Base-by-base conservation (phyloP, 179 eudicot species). In the Amaranthus tricolor region DNA sequence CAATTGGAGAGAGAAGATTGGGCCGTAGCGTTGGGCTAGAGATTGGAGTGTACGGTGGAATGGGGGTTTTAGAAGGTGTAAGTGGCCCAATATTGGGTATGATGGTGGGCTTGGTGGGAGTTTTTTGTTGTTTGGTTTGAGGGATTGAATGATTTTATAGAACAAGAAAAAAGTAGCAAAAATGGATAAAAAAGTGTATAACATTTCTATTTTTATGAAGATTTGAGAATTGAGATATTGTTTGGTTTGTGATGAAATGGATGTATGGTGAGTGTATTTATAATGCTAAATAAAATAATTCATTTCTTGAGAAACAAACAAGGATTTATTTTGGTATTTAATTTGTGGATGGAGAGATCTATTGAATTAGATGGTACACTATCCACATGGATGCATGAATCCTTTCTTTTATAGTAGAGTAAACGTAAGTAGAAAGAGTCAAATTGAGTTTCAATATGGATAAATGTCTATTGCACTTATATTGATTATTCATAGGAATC, bases 71-170 rank as follows among this genome's bases (percentile, higher is more conserved):
- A 86, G 40, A 6, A 84, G 85, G 67, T 83, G 84, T 68, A 84
- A 76, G 66, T 86, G 89, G 74, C 89, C 85, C 57, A 86, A 43
- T 21, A 86, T 19, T 0, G 87, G 89, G 17, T 79, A 6, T 19
- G 84, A 63, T 9, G 68, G 80, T 15, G 89, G 85, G 62, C 82
- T 78, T 17, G 87, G 87, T 55, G 82, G 85, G 48, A 64, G 66
- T 3, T 81, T 82, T 48, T 64, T 82, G 50, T 57, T 63, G 12
- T 16, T 47, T 53, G 56, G 19, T 13, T 68, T 68, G 24, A 58
- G 52, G 5, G n/a, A 2, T 68, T 10, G 3, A 1, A 47, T 48
- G 70, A 52, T 68, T 51, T 68, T 68, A 47, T 52, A 68, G 24
- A 51, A 6, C 12, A 68, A 51, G 19, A 68, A 52, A 21, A 24